Evolutionary conservation across 306 rosid species (phyloP), one percentile per base, ranked within the genome.

Genomic region (Astragalus membranaceus): DNA sequence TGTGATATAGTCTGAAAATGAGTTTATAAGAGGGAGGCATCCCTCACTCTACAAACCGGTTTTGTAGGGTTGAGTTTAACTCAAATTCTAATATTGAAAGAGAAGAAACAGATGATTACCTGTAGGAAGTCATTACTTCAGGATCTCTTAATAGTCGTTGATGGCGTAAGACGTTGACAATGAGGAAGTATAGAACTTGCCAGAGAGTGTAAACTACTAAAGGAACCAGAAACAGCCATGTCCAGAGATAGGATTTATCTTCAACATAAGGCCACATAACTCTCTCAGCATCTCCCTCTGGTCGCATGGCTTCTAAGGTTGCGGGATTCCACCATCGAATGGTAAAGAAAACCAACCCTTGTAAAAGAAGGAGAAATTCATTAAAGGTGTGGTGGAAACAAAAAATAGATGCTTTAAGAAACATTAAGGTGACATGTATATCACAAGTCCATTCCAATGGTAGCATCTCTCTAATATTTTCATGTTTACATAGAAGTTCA

Each of bases 41-140:
- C 23, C 23, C 23, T 20, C 23, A 20, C 23, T 20, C 23, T 20
- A 20, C 23, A 20, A 20, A 2, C 23, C 23, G 23, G 23, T 20
- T 20, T 20, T 20, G 2, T 20, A 20, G 23, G 23, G 23, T 20
- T 20, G 23, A 20, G 23, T 20, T 20, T 0, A 2, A 20, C 23
- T 20, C 23, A 20, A 20, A 20, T 20, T 20, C 23, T 20, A 20
- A 20, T 1, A 20, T 2, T 20, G 1, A 26, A 3, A 26, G 30
- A 26, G 30, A 3, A 26, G 30, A 26, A 26, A 26, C 3, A 26
- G 30, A 26, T 58, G 35, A 33, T 62, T 42, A 89, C 98, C 92
- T 87, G 83, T 89, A 92, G 63, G 98, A 92, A 69, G 96, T 92
- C 96, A 92, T 92, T 78, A 92, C 98, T 81, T 92, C 98, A 29